Evolutionary conservation across 2,329 filamentous ascomycete species (phyloP).

Genomic region (Akanthomyces uredinophilus): DNA sequence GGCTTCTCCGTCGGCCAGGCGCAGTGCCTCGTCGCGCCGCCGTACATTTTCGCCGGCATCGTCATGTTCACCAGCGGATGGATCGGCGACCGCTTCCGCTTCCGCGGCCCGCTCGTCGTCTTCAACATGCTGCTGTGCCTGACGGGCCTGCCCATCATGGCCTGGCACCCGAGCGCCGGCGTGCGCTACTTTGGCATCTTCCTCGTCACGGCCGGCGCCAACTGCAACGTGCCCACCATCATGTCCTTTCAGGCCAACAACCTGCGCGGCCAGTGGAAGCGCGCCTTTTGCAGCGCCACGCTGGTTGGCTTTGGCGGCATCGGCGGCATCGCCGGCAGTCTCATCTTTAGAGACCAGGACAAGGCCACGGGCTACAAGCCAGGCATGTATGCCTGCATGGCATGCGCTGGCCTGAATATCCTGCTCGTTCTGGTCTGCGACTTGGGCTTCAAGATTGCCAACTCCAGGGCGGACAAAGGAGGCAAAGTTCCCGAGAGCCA

Average conservation of each 20-base stretch:
- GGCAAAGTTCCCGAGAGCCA: constrained; percentile 47
- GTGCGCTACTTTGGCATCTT: constrained; percentile 72
- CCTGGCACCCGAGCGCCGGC: constrained; percentile 51
- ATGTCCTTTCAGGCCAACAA: constrained; percentile 86
- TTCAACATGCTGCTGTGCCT: constrained; percentile 62
- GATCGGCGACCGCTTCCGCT: constrained; percentile 60
- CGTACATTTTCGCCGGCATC: constrained; percentile 60
- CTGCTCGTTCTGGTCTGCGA: constrained; percentile 39
- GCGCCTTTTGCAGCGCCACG: constrained; percentile 70
- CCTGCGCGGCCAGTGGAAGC: constrained; percentile 83
- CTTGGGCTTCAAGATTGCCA: constrained; percentile 38
- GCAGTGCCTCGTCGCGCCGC: constrained; percentile 68
- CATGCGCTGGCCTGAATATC: constrained; percentile 42
- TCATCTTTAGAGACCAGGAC: constrained; percentile 64
- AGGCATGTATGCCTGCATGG: constrained; percentile 51
- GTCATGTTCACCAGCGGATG: constrained; percentile 57
- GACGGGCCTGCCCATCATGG: constrained; percentile 68
- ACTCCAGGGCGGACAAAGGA: constrained; percentile 47
- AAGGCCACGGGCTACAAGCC: constrained; percentile 45
- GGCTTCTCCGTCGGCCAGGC: constrained; percentile 58
- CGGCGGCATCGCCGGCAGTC: constrained; percentile 69
- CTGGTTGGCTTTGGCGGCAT: constrained; percentile 73
- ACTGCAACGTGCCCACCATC: constrained; percentile 68
- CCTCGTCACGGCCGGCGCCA: constrained; percentile 68
- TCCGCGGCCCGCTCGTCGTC: constrained; percentile 62